Evolutionary conservation across 169 alveolate species (phyloP).

Genomic region (Cryptosporidium felis): DNA sequence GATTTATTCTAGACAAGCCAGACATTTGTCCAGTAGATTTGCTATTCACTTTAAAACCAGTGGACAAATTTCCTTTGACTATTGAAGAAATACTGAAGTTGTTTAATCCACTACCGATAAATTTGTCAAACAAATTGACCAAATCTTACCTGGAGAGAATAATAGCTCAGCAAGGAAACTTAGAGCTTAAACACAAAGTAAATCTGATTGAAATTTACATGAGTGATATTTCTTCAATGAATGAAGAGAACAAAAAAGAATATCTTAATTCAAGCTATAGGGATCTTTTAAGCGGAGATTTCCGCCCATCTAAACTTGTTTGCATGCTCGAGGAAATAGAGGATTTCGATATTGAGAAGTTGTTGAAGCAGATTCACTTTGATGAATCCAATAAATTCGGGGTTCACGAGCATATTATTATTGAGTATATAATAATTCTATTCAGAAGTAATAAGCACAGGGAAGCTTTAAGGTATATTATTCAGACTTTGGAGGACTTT

Average conservation of each 20-base stretch:
- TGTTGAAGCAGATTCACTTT: neutral
- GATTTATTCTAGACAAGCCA: slow-evolving; percentile 32
- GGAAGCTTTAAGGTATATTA: slow-evolving; percentile 22
- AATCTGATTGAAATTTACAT: slow-evolving; percentile 34
- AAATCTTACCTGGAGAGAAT: slow-evolving; percentile 46
- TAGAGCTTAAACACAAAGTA: slow-evolving; percentile 32
- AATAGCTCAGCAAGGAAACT: neutral
- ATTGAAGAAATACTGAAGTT: slow-evolving; percentile 42
- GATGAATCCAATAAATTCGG: neutral
- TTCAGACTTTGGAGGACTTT: neutral
- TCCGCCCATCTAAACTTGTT: slow-evolving; percentile 10
- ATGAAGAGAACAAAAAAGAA: neutral
- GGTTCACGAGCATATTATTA: slow-evolving; percentile 12
- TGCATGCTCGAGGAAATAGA: slow-evolving; percentile 28
- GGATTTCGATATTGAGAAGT: neutral
- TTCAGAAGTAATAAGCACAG: slow-evolving; percentile 20
- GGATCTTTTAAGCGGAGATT: neutral
- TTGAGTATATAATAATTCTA: slow-evolving; percentile 42
- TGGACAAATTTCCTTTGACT: slow-evolving; percentile 44
- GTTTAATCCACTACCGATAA: neutral
- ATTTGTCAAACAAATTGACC: slow-evolving; percentile 5
- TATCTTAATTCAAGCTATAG: neutral
- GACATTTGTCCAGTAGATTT: slow-evolving; percentile 10
- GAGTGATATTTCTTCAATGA: neutral
- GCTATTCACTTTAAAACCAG: slow-evolving; percentile 46